Evolutionary conservation across 345 rosid species (phyloP).

Genomic region (Gynandropsis gynandra): DNA sequence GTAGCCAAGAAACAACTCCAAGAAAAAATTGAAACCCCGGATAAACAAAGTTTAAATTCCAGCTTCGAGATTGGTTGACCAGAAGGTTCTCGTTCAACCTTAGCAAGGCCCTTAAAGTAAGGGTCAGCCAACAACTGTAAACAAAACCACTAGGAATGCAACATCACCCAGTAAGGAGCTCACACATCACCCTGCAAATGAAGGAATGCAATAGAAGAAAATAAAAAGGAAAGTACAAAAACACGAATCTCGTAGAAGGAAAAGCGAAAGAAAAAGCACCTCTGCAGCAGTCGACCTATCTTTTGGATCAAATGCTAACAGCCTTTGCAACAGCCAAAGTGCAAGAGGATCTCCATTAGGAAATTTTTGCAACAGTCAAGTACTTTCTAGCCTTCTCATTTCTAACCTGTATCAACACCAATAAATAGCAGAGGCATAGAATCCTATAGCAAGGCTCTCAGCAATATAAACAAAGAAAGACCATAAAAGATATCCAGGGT

Average conservation of each 20-base stretch:
- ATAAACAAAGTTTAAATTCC: too few species aligned
- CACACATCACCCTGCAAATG: neutral
- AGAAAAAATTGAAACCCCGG: slow-evolving; percentile 56
- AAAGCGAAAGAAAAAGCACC: too few species aligned
- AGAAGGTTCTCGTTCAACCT: too few species aligned
- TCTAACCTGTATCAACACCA: slow-evolving; percentile 20
- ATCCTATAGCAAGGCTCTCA: too few species aligned
- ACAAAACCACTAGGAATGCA: slow-evolving; percentile 5
- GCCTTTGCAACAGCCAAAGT: slow-evolving; percentile 83
- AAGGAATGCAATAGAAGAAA: slow-evolving; percentile 1
- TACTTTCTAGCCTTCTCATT: slow-evolving; percentile 89
- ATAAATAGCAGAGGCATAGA: neutral
- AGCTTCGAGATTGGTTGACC: too few species aligned
- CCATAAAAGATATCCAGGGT: too few species aligned
- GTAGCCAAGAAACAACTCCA: slow-evolving; percentile 34
- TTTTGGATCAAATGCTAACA: too few species aligned
- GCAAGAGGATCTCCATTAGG: slow-evolving; percentile 93
- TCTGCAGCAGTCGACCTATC: too few species aligned
- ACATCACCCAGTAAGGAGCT: slow-evolving; percentile 5
- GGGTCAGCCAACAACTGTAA: slow-evolving; percentile 85
- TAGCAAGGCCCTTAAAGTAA: too few species aligned
- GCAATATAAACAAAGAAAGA: neutral
- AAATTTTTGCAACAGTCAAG: slow-evolving; percentile 71
- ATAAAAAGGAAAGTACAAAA: neutral
- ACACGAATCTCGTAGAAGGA: too few species aligned